Conservation (phyloP, 2,329 filamentous ascomycete genomes). For the Aspergillus sp. region DNA sequence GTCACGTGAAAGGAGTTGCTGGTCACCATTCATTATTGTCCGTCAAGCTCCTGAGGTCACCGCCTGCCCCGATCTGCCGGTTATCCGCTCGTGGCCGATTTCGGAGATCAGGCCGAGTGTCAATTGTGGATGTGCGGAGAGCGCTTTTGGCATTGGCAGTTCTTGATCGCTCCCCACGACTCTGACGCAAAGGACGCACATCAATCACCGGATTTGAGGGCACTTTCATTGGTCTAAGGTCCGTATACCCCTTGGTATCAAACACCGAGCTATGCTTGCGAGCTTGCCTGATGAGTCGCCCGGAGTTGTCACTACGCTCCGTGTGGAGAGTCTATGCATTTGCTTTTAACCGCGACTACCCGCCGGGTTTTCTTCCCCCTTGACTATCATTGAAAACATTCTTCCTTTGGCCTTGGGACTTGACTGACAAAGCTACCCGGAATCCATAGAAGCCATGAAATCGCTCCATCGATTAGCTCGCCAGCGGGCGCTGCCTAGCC, state of each 20-base stretch:
- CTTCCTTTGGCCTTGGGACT: not conserved
- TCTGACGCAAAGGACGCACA: not conserved
- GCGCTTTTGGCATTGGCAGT: not conserved
- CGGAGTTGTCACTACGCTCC: conserved; percentile 31
- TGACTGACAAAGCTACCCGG: not conserved
- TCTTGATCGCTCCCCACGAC: not conserved
- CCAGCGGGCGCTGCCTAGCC: conserved; percentile 27
- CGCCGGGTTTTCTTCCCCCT: conserved; percentile 1
- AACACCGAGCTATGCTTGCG: not conserved
- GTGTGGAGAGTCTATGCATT: conserved; percentile 23
- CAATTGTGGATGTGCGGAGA: conserved; percentile 4
- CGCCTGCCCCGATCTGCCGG: conserved; percentile 9
- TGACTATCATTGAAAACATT: not conserved
- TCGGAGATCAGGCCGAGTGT: conserved; percentile 15
- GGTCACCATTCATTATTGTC: no score
- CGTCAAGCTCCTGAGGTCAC: conserved; percentile 1
- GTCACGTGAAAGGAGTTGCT: not conserved
- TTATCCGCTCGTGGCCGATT: conserved; percentile 8
- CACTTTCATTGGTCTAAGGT: not conserved
- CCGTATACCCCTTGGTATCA: not conserved
- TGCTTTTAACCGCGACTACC: conserved; percentile 15
- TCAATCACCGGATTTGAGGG: not conserved
- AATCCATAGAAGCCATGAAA: conserved; percentile 27
- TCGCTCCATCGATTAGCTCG: conserved; percentile 37
- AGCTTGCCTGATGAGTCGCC: not conserved